phyloP scores from a whole-genome alignment of 106 monocot species.

The Acorus gramineus region DNA sequence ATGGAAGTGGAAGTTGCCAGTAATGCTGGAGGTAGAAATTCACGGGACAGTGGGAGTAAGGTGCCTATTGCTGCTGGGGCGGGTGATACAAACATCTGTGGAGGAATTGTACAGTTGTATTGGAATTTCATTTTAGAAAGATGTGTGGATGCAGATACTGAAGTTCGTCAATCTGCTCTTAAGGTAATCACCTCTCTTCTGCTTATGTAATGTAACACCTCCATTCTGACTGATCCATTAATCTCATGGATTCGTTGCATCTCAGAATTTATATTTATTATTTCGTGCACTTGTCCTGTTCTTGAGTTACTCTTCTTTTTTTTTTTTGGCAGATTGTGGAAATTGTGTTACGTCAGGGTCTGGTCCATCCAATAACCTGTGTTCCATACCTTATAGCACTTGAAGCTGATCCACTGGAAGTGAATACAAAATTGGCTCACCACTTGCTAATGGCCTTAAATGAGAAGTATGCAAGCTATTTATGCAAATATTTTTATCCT shows the following conservation, averaged over 20 bases:
- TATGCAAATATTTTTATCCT: background rate
- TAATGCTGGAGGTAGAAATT: constrained; percentile 15
- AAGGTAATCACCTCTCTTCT: constrained; percentile 34
- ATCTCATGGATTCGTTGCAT: background rate
- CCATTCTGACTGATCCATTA: background rate
- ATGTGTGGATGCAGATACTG: constrained; percentile 63
- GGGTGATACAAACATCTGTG: constrained; percentile 97
- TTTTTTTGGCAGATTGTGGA: constrained; percentile 79
- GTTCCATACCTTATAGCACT: constrained; percentile 93
- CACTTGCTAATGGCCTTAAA: constrained; percentile 95
- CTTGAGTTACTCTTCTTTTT: constrained; percentile 6
- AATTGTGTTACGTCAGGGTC: constrained; percentile 88
- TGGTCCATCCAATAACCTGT: constrained; percentile 96
- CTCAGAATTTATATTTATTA: too few species aligned
- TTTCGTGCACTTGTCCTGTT: background rate
- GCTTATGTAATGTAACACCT: background rate
- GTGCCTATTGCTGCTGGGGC: constrained; percentile 98
- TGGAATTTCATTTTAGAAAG: constrained; percentile 79
- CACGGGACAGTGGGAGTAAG: constrained; percentile 24
- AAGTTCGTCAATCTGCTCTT: constrained; percentile 74
- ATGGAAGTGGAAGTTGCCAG: constrained; percentile 33
- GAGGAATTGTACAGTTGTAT: constrained; percentile 93
- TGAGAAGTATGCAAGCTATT: constrained; percentile 65
- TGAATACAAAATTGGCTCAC: constrained; percentile 82
- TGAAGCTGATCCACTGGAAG: constrained; percentile 85